Conservation (phyloP, 345 rosid species). For the Streptanthus diversifolius region DNA sequence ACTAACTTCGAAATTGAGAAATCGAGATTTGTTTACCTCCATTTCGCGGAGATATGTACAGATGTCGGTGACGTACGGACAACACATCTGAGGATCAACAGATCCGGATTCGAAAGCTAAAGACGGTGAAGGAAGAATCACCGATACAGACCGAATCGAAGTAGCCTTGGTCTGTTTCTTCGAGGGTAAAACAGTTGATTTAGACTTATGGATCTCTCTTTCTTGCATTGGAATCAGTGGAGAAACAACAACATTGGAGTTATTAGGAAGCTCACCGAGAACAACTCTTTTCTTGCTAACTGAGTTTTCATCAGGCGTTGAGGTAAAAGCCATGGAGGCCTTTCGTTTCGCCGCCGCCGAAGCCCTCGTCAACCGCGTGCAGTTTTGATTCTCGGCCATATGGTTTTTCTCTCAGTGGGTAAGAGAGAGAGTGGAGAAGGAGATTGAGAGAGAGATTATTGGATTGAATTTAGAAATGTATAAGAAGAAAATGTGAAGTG, state of each 20-base stretch:
- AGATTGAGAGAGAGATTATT: neutral
- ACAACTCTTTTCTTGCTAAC: conserved; percentile 30
- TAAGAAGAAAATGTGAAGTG: neutral
- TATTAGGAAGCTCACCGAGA: conserved; percentile 19
- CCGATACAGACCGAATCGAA: too few relatives aligned
- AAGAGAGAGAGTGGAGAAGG: neutral
- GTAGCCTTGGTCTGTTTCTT: neutral
- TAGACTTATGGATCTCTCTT: conserved; percentile 9
- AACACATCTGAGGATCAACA: conserved; percentile 36
- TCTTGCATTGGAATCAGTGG: conserved; percentile 1
- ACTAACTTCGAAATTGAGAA: neutral
- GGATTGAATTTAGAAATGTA: neutral
- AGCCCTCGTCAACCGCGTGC: conserved; percentile 24
- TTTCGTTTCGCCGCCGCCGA: conserved; percentile 22
- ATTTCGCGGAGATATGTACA: conserved; percentile 25
- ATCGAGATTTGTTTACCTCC: conserved; percentile 1
- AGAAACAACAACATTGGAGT: conserved; percentile 17
- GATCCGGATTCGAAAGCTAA: neutral
- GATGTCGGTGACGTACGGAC: conserved; percentile 19
- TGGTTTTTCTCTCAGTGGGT: neutral
- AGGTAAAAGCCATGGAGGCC: conserved; percentile 7
- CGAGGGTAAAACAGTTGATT: neutral
- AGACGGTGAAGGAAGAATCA: neutral
- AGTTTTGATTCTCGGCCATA: conserved; percentile 30
- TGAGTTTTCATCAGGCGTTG: neutral